A percentile compares a stretch with the other conserved stretches of the same genome.
Evolutionary conservation across 306 rosid genomes (phyloP).

Genomic region (Pyrus communis): DNA sequence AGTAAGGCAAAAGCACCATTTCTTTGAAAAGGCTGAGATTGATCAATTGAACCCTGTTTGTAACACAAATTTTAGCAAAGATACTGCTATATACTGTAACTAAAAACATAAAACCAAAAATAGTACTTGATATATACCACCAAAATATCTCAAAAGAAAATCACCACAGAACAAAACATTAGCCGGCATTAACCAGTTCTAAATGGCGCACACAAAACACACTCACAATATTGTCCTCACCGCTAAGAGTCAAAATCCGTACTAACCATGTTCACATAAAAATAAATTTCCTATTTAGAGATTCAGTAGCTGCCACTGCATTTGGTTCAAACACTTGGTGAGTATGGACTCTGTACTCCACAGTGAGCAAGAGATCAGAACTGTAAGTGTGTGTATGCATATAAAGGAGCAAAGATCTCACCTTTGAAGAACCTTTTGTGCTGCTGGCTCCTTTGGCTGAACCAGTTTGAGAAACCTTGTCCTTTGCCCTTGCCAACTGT

Average conservation of each 20-base stretch:
- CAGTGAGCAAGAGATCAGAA: neutral
- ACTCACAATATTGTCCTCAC: neutral
- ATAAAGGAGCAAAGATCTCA: slow-evolving; percentile 14
- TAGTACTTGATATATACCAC: neutral
- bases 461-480: slow-evolving; percentile 56
- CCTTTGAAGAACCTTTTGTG: slow-evolving; percentile 78
- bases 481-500: slow-evolving; percentile 55
- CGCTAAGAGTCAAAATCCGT: neutral
- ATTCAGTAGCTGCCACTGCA: neutral
- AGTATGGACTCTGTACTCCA: neutral
- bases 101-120: neutral
- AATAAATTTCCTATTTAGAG: neutral
- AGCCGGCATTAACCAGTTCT: neutral
- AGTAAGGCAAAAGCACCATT: slow-evolving; percentile 80
- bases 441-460: slow-evolving; percentile 59
- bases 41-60: slow-evolving; percentile 74
- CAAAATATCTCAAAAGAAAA: neutral
- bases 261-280: neutral
- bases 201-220: neutral
- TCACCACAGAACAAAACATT: neutral
- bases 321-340: neutral
- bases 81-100: neutral
- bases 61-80: slow-evolving; percentile 5
- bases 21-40: slow-evolving; percentile 91
- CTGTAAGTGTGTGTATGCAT: neutral